Conservation (phyloP, 2,329 filamentous ascomycete genomes). For the Pyrenochaeta sp. region DNA sequence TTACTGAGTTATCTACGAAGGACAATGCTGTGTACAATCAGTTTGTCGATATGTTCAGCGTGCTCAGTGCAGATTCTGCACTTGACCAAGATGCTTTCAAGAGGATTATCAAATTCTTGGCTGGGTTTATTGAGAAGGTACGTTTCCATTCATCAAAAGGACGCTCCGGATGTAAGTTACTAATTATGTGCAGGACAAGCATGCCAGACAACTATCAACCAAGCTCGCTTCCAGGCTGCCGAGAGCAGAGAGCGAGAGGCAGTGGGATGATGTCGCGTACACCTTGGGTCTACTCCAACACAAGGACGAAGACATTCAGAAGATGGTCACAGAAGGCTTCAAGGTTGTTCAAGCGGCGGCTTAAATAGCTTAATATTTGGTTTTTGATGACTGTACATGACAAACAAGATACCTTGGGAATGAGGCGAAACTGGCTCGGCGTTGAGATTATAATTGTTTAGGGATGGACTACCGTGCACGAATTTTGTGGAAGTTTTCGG, state of each 20-base stretch:
- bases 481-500: not conserved
- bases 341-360: slow-evolving; percentile 58
- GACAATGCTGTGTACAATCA: slow-evolving; percentile 99
- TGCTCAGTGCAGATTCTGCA: slow-evolving; percentile 81
- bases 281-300: slow-evolving; percentile 89
- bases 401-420: not conserved
- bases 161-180: slow-evolving; percentile 2
- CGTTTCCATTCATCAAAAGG: not conserved
- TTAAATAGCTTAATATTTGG: slow-evolving; percentile 18
- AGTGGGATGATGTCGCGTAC: slow-evolving; percentile 98
- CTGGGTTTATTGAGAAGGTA: slow-evolving; percentile 98
- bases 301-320: slow-evolving; percentile 89
- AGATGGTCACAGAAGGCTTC: slow-evolving; percentile 78
- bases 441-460: not conserved
- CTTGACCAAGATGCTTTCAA: slow-evolving; percentile 87
- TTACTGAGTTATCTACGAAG: slow-evolving; percentile 95
- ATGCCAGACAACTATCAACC: slow-evolving; percentile 90
- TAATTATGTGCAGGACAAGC: slow-evolving; percentile 78
- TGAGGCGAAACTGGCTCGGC: not conserved
- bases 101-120: slow-evolving; percentile 88
- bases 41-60: slow-evolving; percentile 98
- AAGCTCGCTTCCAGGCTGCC: slow-evolving; percentile 88
- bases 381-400: slow-evolving; percentile 11
- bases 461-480: not conserved
- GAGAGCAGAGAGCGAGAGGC: slow-evolving; percentile 88